These are phyloP conservation scores for Cyclospora cayetanensis DNA, from an alignment of 169 alveolate genomes.

Conservation along the genomic window DNA sequence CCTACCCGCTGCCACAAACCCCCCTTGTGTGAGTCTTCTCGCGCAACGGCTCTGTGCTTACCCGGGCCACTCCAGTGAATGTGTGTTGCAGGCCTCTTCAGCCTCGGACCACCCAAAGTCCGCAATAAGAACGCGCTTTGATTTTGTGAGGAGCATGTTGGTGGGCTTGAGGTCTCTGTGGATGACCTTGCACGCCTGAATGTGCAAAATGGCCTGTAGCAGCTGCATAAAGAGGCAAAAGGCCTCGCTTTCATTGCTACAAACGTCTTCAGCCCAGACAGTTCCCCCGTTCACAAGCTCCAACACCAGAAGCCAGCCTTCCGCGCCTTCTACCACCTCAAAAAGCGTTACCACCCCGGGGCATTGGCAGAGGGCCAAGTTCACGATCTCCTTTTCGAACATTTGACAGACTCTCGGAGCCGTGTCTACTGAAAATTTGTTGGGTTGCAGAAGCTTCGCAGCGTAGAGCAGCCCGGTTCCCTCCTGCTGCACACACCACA, in stretches of 20 bases:
- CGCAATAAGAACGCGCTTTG: slow-evolving; percentile 80
- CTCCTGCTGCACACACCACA: slow-evolving; percentile 81
- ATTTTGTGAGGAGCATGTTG: slow-evolving; percentile 77
- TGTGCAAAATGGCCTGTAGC: slow-evolving; percentile 81
- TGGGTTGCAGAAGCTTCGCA: slow-evolving; percentile 85
- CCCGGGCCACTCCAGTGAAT: slow-evolving; percentile 87
- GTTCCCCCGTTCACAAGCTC: slow-evolving; percentile 87
- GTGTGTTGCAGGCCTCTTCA: slow-evolving; percentile 76
- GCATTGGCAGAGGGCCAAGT: slow-evolving; percentile 83
- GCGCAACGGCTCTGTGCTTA: too few relatives aligned
- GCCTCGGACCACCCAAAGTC: slow-evolving; percentile 88
- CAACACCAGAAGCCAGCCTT: slow-evolving; percentile 83
- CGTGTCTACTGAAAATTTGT: slow-evolving; percentile 81
- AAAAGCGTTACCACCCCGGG: slow-evolving; percentile 85
- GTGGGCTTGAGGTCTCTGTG: slow-evolving; percentile 86
- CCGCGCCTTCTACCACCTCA: slow-evolving; percentile 83
- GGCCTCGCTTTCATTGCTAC: slow-evolving; percentile 80
- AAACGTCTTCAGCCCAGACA: slow-evolving; percentile 82
- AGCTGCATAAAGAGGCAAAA: slow-evolving; percentile 83
- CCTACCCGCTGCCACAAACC: too few relatives aligned
- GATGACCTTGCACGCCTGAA: slow-evolving; percentile 81
- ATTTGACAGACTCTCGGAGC: slow-evolving; percentile 80
- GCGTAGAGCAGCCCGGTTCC: slow-evolving; percentile 81
- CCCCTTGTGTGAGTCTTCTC: too few relatives aligned
- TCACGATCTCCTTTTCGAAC: slow-evolving; percentile 83